Evolutionary conservation across 768 basidiomycete species (phyloP).

Genomic region (Suillus ampliporus): DNA sequence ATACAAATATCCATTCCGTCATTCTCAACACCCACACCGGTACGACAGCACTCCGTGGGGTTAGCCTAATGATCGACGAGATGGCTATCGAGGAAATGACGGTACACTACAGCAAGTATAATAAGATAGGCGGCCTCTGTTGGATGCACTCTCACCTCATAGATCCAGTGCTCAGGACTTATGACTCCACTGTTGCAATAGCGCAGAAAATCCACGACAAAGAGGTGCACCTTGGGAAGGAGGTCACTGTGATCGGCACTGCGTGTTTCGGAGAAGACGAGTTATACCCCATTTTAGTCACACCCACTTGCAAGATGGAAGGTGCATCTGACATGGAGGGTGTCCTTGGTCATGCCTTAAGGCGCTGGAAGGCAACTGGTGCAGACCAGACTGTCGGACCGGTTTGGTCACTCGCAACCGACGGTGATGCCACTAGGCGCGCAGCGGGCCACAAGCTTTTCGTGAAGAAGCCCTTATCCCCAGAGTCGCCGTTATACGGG

Average conservation of each 20-base stretch:
- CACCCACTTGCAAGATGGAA: conserved; percentile 20
- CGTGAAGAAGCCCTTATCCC: neutral
- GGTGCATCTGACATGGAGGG: conserved; percentile 8
- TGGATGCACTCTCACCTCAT: conserved; percentile 15
- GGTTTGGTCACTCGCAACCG: conserved; percentile 20
- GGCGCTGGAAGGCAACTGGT: neutral
- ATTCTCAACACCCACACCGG: neutral
- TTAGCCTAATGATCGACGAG: conserved; percentile 20
- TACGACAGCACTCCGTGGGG: conserved; percentile 2
- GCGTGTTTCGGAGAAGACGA: conserved; percentile 10
- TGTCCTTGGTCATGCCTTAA: neutral
- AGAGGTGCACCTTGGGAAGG: conserved; percentile 18
- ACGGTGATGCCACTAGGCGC: conserved; percentile 19
- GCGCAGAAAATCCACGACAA: neutral
- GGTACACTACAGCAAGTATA: conserved; percentile 10
- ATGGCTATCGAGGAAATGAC: conserved; percentile 21
- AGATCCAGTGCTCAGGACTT: conserved; percentile 2
- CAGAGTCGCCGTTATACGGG: conserved; percentile 4
- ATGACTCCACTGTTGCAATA: conserved; percentile 7
- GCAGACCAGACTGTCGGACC: conserved; percentile 3
- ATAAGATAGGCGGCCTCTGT: conserved; percentile 20
- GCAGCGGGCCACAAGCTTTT: conserved; percentile 13
- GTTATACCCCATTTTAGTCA: conserved; percentile 17
- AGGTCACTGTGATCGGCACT: conserved; percentile 17
- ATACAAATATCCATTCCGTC: conserved; percentile 16